phyloP scores from a whole-genome alignment of 192 early-diverging fungal genomes.

The Backusella liffmaniae region DNA sequence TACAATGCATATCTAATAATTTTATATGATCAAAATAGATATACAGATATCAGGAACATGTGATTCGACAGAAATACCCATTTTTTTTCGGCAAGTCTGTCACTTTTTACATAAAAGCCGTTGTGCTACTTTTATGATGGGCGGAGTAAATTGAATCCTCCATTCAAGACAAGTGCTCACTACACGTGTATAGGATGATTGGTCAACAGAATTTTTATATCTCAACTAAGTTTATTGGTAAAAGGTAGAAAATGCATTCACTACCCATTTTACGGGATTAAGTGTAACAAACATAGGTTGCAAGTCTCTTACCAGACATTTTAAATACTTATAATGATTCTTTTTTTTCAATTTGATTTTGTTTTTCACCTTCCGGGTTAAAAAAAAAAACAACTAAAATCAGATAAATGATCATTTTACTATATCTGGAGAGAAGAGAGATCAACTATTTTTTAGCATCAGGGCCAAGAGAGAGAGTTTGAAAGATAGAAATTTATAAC shows the following conservation, averaged over 20 bases:
- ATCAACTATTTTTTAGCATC: neutral
- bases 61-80: neutral
- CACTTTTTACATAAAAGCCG: neutral
- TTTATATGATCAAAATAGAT: neutral
- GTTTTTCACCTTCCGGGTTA: neutral
- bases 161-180: neutral
- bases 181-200: conserved; percentile 1
- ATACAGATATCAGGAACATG: neutral
- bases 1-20: neutral
- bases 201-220: neutral
- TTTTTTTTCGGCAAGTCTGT: neutral
- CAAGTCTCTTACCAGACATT: neutral
- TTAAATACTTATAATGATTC: neutral
- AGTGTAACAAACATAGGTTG: neutral
- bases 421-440: neutral
- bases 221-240: neutral
- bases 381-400: neutral
- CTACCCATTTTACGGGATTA: neutral
- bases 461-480: neutral
- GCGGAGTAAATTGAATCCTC: neutral
- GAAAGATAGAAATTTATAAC: neutral
- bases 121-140: neutral
- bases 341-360: neutral
- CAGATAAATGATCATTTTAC: neutral
- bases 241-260: neutral